phyloP scores from a whole-genome alignment of 2,329 filamentous ascomycete genomes.

The Aspergillus oerlinghausenensis region DNA sequence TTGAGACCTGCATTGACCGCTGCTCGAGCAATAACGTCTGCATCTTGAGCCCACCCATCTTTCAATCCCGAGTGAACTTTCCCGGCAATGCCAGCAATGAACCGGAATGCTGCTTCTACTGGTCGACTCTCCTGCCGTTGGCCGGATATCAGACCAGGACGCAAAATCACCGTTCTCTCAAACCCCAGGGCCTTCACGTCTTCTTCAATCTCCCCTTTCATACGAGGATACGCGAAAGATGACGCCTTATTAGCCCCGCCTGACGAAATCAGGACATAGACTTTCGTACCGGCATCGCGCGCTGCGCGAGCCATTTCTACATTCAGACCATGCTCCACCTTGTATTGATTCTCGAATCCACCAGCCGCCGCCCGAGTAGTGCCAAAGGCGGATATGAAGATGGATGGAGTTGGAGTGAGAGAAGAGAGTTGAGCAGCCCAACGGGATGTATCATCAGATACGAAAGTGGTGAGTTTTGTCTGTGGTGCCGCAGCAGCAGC shows the following conservation, averaged over 20 bases:
- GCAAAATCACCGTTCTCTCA: conserved; percentile 68
- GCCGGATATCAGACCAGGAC: conserved; percentile 74
- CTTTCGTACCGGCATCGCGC: conserved; percentile 64
- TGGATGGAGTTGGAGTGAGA: conserved; percentile 52
- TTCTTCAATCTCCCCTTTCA: conserved; percentile 89
- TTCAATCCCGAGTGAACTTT: conserved; percentile 50
- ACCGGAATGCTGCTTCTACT: conserved; percentile 54
- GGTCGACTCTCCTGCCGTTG: conserved; percentile 58
- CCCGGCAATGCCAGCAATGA: conserved; percentile 54
- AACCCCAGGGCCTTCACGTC: conserved; percentile 67
- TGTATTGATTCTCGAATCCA: conserved; percentile 72
- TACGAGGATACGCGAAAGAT: conserved; percentile 54
- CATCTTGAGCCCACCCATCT: conserved; percentile 69
- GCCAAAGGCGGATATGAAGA: conserved; percentile 74
- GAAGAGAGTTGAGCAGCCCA: conserved; percentile 62
- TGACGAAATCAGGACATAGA: conserved; percentile 72
- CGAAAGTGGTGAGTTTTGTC: conserved; percentile 60
- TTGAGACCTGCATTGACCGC: conserved; percentile 36
- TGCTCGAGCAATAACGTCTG: conserved; percentile 58
- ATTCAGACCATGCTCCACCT: conserved; percentile 85
- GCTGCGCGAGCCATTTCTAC: conserved; percentile 71
- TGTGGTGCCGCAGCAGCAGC: conserved; percentile 45
- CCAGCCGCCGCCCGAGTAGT: conserved; percentile 75
- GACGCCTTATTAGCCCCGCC: conserved; percentile 49
- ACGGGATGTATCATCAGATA: conserved; percentile 62